Conservation (phyloP, 1,284 basidiomycete genomes). For the Rhodotorula sp. region DNA sequence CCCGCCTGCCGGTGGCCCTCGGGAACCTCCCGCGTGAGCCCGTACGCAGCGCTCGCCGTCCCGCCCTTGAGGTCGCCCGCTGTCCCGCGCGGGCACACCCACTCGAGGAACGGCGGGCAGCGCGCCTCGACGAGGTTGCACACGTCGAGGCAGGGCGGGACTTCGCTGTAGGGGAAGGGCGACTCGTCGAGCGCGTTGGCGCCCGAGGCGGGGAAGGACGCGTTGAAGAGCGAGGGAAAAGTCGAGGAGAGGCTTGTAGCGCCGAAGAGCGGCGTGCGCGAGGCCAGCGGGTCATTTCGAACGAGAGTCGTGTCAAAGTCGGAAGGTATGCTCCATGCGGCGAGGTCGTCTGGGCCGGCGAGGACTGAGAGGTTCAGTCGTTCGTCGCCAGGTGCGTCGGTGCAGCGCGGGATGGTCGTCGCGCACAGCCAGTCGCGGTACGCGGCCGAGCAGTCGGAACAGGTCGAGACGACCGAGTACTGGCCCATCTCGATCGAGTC, state of each 20-base stretch:
- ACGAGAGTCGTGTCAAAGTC: slow-evolving; percentile 18
- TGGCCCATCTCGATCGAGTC: slow-evolving; percentile 45
- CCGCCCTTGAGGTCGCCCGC: background rate
- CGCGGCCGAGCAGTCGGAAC: slow-evolving; percentile 49
- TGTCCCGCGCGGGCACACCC: slow-evolving; percentile 40
- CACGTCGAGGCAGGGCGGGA: slow-evolving; percentile 45
- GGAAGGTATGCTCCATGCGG: slow-evolving; percentile 14
- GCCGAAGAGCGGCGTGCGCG: slow-evolving; percentile 38
- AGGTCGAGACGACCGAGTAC: slow-evolving; percentile 52
- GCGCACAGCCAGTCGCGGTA: slow-evolving; percentile 53
- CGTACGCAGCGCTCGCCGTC: slow-evolving; percentile 31
- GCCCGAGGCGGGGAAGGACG: slow-evolving; percentile 9
- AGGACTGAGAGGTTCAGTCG: slow-evolving; percentile 2
- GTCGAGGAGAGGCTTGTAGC: slow-evolving; percentile 26
- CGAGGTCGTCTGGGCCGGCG: background rate
- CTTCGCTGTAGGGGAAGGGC: slow-evolving; percentile 46
- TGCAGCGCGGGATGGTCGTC: slow-evolving; percentile 53
- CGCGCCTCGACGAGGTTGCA: slow-evolving; percentile 45
- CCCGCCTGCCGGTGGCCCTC: slow-evolving; percentile 14
- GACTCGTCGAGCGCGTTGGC: background rate
- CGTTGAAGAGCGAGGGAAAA: slow-evolving; percentile 31
- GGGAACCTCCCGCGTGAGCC: slow-evolving; percentile 7
- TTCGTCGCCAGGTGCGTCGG: slow-evolving; percentile 41
- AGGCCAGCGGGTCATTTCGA: slow-evolving; percentile 27
- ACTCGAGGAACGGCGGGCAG: slow-evolving; percentile 46